These are phyloP conservation scores for Buddleja alternifolia DNA, from an alignment of 257 asterid species.

Conservation along the genomic window DNA sequence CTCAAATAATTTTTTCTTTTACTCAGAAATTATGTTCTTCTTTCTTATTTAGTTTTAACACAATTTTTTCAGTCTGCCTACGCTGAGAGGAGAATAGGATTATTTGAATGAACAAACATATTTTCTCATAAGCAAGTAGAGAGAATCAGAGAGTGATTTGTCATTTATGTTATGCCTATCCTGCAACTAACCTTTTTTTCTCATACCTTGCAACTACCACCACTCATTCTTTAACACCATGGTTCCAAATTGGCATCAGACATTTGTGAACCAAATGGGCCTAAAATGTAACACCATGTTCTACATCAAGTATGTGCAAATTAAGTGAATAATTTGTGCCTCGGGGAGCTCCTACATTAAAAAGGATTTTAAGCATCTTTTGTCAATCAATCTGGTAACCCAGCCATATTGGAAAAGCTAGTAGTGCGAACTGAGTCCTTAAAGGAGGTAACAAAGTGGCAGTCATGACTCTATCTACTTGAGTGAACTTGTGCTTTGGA, in stretches of 20 bases:
- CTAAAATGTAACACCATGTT: not conserved
- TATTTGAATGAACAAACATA: not conserved
- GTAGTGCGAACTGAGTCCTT: too few relatives aligned
- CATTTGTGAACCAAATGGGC: too few relatives aligned
- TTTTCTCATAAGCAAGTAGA: not conserved
- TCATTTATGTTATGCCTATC: not conserved
- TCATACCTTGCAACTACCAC: too few relatives aligned
- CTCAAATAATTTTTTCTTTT: not conserved
- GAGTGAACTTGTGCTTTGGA: not conserved
- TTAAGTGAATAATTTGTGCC: not conserved
- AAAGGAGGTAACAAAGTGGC: not conserved
- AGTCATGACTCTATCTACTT: not conserved
- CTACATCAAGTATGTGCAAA: not conserved
- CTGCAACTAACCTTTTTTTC: not conserved
- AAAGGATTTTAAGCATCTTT: not conserved
- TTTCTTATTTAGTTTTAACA: not conserved
- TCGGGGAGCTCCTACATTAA: not conserved
- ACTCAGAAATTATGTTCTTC: not conserved
- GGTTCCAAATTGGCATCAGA: too few relatives aligned
- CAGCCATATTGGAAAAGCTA: too few relatives aligned
- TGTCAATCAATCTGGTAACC: not conserved
- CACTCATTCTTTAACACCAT: too few relatives aligned
- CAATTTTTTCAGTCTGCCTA: not conserved
- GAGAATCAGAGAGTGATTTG: not conserved
- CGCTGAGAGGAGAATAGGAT: not conserved